Conservation (phyloP, 768 basidiomycete species). For the Lyophyllum shimeji region DNA sequence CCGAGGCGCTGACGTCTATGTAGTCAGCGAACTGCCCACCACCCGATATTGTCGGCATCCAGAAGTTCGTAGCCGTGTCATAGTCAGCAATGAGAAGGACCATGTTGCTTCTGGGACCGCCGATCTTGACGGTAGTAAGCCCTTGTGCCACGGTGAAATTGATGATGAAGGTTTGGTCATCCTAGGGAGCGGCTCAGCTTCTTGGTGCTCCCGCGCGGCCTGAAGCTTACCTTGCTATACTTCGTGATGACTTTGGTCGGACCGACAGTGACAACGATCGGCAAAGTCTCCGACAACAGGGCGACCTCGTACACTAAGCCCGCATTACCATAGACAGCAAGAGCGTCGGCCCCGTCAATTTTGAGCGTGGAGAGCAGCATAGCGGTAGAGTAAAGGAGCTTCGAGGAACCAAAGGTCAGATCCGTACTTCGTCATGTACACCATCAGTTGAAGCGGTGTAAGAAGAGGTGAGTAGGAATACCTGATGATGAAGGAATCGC, state of each 20-base stretch:
- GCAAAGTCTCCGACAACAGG: conserved; percentile 1
- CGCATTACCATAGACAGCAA: conserved; percentile 14
- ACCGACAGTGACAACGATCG: conserved; percentile 4
- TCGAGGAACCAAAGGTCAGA: conserved; percentile 13
- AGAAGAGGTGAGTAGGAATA: not conserved
- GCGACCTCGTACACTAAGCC: conserved; percentile 15
- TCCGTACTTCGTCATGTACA: conserved; percentile 4
- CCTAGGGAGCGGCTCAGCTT: not conserved
- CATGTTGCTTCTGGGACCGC: not conserved
- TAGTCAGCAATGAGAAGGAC: conserved; percentile 17
- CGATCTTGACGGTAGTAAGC: conserved; percentile 9
- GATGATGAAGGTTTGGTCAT: conserved; percentile 4
- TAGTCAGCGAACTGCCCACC: conserved; percentile 10
- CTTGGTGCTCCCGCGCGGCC: not conserved
- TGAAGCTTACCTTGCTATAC: conserved; percentile 7
- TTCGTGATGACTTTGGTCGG: conserved; percentile 9
- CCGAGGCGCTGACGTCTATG: conserved; percentile 10
- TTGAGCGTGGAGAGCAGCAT: conserved; percentile 16
- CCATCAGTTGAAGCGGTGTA: not conserved
- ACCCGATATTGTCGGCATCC: conserved; percentile 18
- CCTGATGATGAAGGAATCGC: conserved; percentile 14
- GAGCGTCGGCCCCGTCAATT: conserved; percentile 12
- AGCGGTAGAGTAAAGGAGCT: conserved; percentile 14
- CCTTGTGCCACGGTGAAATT: conserved; percentile 10
- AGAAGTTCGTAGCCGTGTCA: conserved; percentile 12